A percentile compares a stretch with the other conserved stretches of the same genome.
Conservation (phyloP, 1,139 yeast genomes). For the Geotrichum fermentans region DNA sequence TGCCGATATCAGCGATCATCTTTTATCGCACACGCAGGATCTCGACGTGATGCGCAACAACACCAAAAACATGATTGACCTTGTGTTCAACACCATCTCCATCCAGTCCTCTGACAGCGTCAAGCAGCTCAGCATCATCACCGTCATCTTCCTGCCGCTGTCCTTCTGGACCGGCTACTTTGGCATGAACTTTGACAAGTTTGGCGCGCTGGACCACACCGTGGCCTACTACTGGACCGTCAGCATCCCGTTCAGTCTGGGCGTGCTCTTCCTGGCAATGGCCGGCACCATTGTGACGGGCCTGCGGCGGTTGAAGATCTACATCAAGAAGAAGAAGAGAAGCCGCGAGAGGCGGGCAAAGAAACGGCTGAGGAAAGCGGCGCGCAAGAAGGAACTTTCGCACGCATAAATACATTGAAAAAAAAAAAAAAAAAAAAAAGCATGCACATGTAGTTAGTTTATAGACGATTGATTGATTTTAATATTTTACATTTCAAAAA, state of each 20-base stretch:
- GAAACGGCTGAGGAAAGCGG: slow-evolving; percentile 14
- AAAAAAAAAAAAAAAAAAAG: neutral
- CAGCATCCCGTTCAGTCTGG: slow-evolving; percentile 16
- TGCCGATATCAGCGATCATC: slow-evolving; percentile 52
- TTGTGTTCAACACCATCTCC: slow-evolving; percentile 51
- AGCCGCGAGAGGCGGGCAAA: slow-evolving; percentile 13
- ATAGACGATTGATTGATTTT: neutral
- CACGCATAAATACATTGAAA: neutral
- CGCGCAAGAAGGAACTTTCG: slow-evolving; percentile 11
- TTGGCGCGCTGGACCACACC: slow-evolving; percentile 41
- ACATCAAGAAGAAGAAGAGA: slow-evolving; percentile 7
- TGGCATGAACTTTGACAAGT: slow-evolving; percentile 52
- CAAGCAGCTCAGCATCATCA: slow-evolving; percentile 47
- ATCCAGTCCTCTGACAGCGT: slow-evolving; percentile 51
- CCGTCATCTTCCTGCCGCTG: slow-evolving; percentile 51
- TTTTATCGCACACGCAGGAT: slow-evolving; percentile 47
- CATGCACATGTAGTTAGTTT: neutral
- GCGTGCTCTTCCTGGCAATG: slow-evolving; percentile 18
- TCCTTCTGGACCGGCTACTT: slow-evolving; percentile 55
- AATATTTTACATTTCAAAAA: too few relatives aligned
- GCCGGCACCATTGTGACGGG: slow-evolving; percentile 8
- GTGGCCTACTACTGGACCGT: slow-evolving; percentile 15
- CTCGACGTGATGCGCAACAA: slow-evolving; percentile 49
- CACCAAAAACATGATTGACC: slow-evolving; percentile 46
- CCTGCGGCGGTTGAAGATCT: slow-evolving; percentile 5